Percentiles rank a stretch among this genome's conserved stretches.
phyloP scores from a whole-genome alignment of 371 early-diverging fungal genomes.

The Mucor circinelloides region DNA sequence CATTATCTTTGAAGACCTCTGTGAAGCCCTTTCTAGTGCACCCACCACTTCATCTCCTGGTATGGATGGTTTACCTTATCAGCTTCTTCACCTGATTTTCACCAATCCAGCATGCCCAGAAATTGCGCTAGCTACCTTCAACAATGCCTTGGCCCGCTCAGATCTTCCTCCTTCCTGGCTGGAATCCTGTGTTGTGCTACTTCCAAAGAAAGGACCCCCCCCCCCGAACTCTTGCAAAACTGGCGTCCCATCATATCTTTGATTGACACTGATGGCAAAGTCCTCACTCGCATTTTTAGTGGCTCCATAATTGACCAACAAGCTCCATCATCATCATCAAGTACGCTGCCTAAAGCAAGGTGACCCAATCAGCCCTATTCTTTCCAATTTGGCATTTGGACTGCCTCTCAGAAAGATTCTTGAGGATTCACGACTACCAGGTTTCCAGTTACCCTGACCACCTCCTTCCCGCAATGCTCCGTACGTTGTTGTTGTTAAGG shows the following conservation, averaged over 20 bases:
- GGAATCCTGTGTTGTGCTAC: neutral
- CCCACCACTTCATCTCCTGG: conserved; percentile 16
- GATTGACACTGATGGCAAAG: conserved; percentile 16
- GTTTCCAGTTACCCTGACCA: neutral
- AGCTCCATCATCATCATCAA: neutral
- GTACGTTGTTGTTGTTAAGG: conserved; percentile 10
- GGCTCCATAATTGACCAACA: neutral
- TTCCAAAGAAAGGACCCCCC: conserved; percentile 11
- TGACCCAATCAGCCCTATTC: conserved; percentile 19
- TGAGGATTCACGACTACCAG: neutral
- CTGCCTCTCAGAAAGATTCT: conserved; percentile 16
- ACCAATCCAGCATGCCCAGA: neutral
- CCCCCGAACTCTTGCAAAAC: conserved; percentile 2
- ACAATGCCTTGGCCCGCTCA: neutral
- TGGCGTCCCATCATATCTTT: conserved; percentile 5
- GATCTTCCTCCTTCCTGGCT: conserved; percentile 8
- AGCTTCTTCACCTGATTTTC: conserved; percentile 8
- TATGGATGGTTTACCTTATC: conserved; percentile 22
- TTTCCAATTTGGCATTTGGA: conserved; percentile 24
- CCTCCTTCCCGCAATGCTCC: neutral
- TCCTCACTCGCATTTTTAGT: conserved; percentile 10
- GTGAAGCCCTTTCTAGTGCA: neutral
- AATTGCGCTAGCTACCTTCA: neutral
- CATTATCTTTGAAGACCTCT: conserved; percentile 5
- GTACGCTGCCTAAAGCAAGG: conserved; percentile 20